Evolutionary conservation across 441 rosid genomes (phyloP).

Genomic region (Aquilaria agallochum): DNA sequence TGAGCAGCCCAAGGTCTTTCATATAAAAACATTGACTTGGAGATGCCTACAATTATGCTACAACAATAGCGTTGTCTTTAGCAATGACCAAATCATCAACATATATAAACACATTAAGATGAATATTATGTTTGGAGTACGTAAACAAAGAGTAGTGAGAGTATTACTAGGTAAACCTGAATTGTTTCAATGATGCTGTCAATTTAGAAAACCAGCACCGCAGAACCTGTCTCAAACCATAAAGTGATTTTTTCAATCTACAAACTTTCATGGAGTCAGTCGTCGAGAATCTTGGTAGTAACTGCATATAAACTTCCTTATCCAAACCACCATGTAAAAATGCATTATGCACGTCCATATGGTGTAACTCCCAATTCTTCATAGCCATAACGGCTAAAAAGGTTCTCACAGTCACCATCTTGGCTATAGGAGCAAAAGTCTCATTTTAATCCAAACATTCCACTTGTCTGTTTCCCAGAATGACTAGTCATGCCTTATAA

Average conservation of each 20-base stretch:
- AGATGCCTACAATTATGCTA: background rate
- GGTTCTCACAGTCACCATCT: background rate
- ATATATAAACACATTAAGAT: background rate
- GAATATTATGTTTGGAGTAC: no score
- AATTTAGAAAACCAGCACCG: constrained; percentile 14
- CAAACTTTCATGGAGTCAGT: background rate
- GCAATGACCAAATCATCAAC: constrained; percentile 13
- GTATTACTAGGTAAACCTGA: background rate
- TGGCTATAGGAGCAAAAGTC: constrained; percentile 6
- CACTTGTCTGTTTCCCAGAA: background rate
- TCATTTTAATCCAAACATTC: constrained; percentile 8
- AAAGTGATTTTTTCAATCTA: constrained; percentile 2
- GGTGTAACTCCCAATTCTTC: no score
- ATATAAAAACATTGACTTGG: constrained; percentile 1
- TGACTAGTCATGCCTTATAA: constrained; percentile 6
- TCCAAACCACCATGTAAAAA: no score
- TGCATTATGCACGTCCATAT: no score
- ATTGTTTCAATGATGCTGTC: background rate
- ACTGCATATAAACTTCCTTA: background rate
- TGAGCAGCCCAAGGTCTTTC: constrained; percentile 5
- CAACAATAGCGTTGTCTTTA: background rate
- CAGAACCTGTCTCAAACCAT: constrained; percentile 9
- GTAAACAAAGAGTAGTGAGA: constrained; percentile 1
- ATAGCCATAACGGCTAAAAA: background rate
- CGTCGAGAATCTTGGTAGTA: background rate